Conservation (phyloP, 352 stramenopile genomes). For the Phytophthora pseudosyringae region DNA sequence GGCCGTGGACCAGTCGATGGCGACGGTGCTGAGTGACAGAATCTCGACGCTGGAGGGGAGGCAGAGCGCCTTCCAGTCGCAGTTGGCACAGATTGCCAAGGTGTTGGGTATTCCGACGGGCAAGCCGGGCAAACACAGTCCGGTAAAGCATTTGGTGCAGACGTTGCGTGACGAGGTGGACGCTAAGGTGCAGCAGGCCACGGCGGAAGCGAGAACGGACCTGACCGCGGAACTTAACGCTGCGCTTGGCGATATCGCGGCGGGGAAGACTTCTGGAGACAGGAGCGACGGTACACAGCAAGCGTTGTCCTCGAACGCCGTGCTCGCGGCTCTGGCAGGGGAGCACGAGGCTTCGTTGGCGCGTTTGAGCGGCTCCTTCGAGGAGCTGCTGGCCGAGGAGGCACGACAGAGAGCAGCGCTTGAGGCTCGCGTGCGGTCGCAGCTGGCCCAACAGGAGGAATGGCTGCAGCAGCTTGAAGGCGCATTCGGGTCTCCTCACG, state of each 20-base stretch:
- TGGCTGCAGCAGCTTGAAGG: conserved; percentile 84
- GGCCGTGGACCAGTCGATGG: conserved; percentile 23
- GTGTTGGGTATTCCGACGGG: conserved; percentile 68
- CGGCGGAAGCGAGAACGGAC: conserved; percentile 3
- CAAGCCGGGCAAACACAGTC: conserved; percentile 73
- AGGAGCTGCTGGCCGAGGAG: conserved; percentile 65
- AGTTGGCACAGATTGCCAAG: conserved; percentile 82
- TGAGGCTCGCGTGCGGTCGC: conserved; percentile 62
- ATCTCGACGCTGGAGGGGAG: conserved; percentile 84
- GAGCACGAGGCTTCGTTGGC: conserved; percentile 79
- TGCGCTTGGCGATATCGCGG: conserved; percentile 8
- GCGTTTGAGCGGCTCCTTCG: conserved; percentile 71
- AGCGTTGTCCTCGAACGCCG: conserved; percentile 50
- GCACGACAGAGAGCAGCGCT: conserved; percentile 64
- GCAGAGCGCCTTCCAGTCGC: conserved; percentile 85
- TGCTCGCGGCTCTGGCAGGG: conserved; percentile 62
- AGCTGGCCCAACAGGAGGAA: conserved; percentile 74
- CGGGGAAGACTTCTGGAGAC: conserved; percentile 3
- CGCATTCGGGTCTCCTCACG: conserved; percentile 63
- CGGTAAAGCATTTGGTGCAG: conserved; percentile 77
- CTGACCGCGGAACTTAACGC: conserved; percentile 29
- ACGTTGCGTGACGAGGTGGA: conserved; percentile 74
- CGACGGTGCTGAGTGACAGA: conserved; percentile 65
- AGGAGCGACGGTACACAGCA: conserved; percentile 3
- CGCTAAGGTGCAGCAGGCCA: conserved; percentile 29